Percentiles rank a stretch among this genome's conserved stretches.
Evolutionary conservation across 768 basidiomycete genomes (phyloP).

Genomic region (Scleroderma citrinum): DNA sequence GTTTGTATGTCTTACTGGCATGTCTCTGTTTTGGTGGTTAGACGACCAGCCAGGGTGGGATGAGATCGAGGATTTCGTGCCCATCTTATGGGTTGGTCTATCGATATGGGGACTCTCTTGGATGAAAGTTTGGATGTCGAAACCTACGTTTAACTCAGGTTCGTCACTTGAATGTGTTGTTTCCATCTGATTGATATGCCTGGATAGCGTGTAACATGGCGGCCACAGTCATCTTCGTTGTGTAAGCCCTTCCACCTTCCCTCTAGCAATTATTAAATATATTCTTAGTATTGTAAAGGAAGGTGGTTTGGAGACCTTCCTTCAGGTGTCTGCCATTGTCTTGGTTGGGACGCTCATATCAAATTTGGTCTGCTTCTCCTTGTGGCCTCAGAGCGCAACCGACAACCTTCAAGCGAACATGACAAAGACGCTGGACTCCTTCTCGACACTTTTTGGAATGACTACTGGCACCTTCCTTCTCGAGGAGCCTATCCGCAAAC

Average conservation of each 20-base stretch:
- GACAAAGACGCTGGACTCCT: conserved; percentile 81
- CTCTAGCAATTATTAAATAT: conserved; percentile 1
- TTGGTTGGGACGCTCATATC: conserved; percentile 69
- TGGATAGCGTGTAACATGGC: conserved; percentile 76
- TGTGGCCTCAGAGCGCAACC: conserved; percentile 87
- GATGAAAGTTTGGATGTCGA: conserved; percentile 88
- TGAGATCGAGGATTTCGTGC: conserved; percentile 66
- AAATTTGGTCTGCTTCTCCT: conserved; percentile 74
- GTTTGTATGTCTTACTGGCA: conserved; percentile 66
- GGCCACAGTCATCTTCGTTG: conserved; percentile 76
- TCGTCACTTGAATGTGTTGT: conserved; percentile 9
- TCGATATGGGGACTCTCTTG: conserved; percentile 81
- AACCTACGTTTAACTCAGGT: conserved; percentile 89
- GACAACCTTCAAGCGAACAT: conserved; percentile 78
- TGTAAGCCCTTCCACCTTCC: conserved; percentile 37
- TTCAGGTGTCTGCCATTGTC: conserved; percentile 74
- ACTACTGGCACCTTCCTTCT: conserved; percentile 84
- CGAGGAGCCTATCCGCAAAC: conserved; percentile 55
- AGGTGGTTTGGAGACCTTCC: conserved; percentile 70
- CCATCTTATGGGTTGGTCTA: conserved; percentile 77
- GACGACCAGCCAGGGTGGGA: conserved; percentile 66
- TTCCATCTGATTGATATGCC: not conserved
- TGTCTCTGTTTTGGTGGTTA: conserved; percentile 76
- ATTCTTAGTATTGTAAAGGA: conserved; percentile 71
- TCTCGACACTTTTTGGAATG: conserved; percentile 77